Base-by-base conservation (phyloP, 257 asterid species). In the Gentiana straminea region DNA sequence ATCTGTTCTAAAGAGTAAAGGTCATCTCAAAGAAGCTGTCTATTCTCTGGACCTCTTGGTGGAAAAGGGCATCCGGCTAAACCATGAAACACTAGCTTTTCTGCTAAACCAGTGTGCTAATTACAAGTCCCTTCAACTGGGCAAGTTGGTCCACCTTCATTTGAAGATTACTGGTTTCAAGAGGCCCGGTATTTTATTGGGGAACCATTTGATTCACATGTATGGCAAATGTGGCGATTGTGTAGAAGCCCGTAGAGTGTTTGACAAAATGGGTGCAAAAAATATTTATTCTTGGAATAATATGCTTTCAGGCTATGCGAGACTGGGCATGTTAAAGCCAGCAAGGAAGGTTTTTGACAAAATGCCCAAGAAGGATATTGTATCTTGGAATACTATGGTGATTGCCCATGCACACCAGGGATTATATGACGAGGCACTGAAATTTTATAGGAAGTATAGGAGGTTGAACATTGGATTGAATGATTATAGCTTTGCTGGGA, bases 261-360 rank as follows among this genome's bases (percentile, higher is more conserved):
- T 89, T 33, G 91, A 83, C 63, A 74, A 75, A 82, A 77, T 82
- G 94, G 49, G 62, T 4, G 62, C 4, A 2, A 77, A 78, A 71
- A 84, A 82, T 72, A 66, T 88, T 83, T 88, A 80, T 60, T 84
- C 93, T 35, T 88, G 96, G 96, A 88, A 88, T 67, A 75, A 66
- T 63, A 82, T 84, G 96, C 87, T 88, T 6, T 66, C 88, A 41
- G 90, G 94, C 34, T 88, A 82, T 64, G 83, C 86, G 0, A 75
- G 75, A 57, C 59, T 70, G 62, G 86, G 86, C 67, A 77, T 80
- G 86, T 66, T 54, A 43, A 71, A 69, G 72, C 80, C 86, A 61
- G 97, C 91, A 11, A 64, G 67, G 59, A 69, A 71, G 35, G 50
- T 88, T 70, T 88, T 88, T 52, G 86, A 79, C 3, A 64, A 69